phyloP scores from a whole-genome alignment of 768 basidiomycete species.

The Russula compacta region DNA sequence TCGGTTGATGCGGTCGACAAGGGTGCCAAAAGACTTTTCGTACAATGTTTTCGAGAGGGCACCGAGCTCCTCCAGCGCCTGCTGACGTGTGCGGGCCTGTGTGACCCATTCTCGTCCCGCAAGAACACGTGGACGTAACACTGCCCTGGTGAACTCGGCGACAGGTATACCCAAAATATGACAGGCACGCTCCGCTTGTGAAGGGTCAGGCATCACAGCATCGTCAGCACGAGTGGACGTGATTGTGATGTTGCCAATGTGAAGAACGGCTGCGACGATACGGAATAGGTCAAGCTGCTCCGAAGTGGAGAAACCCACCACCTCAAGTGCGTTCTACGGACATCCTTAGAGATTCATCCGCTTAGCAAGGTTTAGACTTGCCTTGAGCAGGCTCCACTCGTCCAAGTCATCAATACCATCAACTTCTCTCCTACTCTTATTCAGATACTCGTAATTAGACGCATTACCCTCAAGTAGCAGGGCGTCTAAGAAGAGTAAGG shows the following conservation, averaged over 20 bases:
- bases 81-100: conserved; percentile 83
- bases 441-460: conserved; percentile 84
- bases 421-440: conserved; percentile 82
- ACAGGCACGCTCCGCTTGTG: conserved; percentile 83
- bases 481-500: conserved; percentile 38
- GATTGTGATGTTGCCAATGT: conserved; percentile 89
- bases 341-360: conserved; percentile 1
- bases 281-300: conserved; percentile 93
- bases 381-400: conserved; percentile 79
- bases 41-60: conserved; percentile 92
- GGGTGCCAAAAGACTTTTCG: conserved; percentile 89
- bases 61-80: conserved; percentile 86
- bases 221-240: conserved; percentile 72
- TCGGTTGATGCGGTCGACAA: conserved; percentile 92
- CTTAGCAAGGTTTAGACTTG: conserved; percentile 26
- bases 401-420: conserved; percentile 89
- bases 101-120: conserved; percentile 97
- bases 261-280: conserved; percentile 87
- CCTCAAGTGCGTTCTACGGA: conserved; percentile 65
- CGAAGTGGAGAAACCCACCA: conserved; percentile 74
- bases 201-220: conserved; percentile 65
- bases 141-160: conserved; percentile 79
- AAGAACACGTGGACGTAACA: conserved; percentile 81
- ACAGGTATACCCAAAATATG: conserved; percentile 86
- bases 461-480: conserved; percentile 66